Base-by-base conservation (phyloP, 768 basidiomycete species). In the Lactarius quietus region DNA sequence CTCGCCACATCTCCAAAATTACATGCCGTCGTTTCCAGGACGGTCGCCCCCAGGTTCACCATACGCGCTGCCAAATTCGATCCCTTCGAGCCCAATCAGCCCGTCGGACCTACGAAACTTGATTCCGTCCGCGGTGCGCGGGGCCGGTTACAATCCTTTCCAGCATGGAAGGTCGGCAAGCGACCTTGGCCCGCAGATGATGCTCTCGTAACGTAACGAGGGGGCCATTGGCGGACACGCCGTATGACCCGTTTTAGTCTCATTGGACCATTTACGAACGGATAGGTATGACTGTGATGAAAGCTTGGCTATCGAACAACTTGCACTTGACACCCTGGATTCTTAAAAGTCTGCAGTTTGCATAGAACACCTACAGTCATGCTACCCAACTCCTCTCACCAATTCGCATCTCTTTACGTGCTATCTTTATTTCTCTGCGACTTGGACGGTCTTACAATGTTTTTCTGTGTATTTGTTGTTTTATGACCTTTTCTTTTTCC, bases 111-210 rank as follows among this genome's bases (percentile, higher is more conserved):
- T 43, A 10, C 68, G 54, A 31, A 63, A 68, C 51, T 48, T 69
- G 35, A 68, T 69, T 6, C 68, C 68, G 9, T 33, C 51, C 5
- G 41, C 66, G 2, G 66, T 69, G 35, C 68, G 68, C 6, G 62
- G 62, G 8, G 66, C 68, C 5, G 68, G 68, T 1, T 69, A 69
- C 43, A 69, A 69, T 20, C 68, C 68, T 2, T 69, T 60, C 57
- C 65, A 66, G 6, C 62, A 66, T 31, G 15, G 39, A 23, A 54
- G 55, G 3, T 67, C 64, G 20, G 29, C 35, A 14, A 66, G 64
- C 20, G 55, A 63, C 15, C 59, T 66, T 3, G 29, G 43, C n/a
- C n/a, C n/a, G 20, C 45, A 43, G 28, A 29, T 43, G 6, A 0
- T 9, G 26, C 36, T 41, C 35, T 28, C 1, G 36, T 57, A 26